Conservation (phyloP, 192 early-diverging fungal genomes). For the Mortierella hygrophila region DNA sequence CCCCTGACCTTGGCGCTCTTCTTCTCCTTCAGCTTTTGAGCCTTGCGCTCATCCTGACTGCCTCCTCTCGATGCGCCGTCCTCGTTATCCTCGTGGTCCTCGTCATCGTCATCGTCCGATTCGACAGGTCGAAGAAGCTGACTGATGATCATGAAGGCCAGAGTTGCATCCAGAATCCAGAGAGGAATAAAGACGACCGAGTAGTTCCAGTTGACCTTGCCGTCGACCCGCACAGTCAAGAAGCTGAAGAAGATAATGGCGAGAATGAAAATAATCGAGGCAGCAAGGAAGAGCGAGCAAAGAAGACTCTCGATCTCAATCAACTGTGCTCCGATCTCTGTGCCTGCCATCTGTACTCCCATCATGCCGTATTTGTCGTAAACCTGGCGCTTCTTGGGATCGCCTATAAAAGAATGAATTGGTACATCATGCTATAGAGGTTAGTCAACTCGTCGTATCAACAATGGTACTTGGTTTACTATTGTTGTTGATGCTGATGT, state of each 20-base stretch:
- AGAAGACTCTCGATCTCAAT: slow-evolving; percentile 75
- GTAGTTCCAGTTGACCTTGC: slow-evolving; percentile 76
- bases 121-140: slow-evolving; percentile 37
- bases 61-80: slow-evolving; percentile 53
- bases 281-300: slow-evolving; percentile 67
- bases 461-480: neutral
- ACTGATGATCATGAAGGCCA: slow-evolving; percentile 51
- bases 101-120: slow-evolving; percentile 60
- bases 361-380: slow-evolving; percentile 93
- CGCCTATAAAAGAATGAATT: slow-evolving; percentile 55
- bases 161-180: slow-evolving; percentile 77
- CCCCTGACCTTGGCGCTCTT: slow-evolving; percentile 32
- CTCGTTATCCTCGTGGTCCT: slow-evolving; percentile 62
- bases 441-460: neutral
- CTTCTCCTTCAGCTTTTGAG: slow-evolving; percentile 37
- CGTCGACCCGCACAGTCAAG: slow-evolving; percentile 82
- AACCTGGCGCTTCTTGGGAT: slow-evolving; percentile 85
- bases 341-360: slow-evolving; percentile 82
- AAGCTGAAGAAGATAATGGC: slow-evolving; percentile 89
- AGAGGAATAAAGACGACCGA: slow-evolving; percentile 84
- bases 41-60: slow-evolving; percentile 60
- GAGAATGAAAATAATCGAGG: slow-evolving; percentile 67
- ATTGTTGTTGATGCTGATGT: neutral
- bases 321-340: slow-evolving; percentile 74
- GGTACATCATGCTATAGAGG: neutral